Conservation (phyloP, 257 asterid species). For the Schizonepeta tenuifolia region DNA sequence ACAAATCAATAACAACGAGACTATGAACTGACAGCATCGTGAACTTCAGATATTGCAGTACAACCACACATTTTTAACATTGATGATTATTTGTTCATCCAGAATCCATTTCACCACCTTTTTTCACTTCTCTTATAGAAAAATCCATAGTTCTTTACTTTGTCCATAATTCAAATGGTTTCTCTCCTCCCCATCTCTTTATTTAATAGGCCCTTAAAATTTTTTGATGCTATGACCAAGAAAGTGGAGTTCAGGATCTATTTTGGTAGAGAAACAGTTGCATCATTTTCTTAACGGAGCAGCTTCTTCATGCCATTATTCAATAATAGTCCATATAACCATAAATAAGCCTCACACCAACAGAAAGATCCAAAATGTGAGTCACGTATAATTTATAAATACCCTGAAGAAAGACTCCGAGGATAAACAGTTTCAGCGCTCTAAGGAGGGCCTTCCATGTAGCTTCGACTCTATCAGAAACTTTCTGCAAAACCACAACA, state of each 20-base stretch:
- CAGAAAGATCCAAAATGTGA: slow-evolving; percentile 19
- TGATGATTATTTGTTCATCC: background rate
- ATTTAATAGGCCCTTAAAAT: background rate
- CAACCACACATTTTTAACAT: background rate
- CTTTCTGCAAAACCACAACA: slow-evolving; percentile 53
- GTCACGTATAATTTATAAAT: slow-evolving; percentile 31
- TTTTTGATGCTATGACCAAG: background rate
- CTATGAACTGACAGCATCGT: background rate
- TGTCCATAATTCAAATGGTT: background rate
- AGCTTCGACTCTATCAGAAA: slow-evolving; percentile 52
- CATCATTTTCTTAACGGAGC: background rate
- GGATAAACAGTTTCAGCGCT: slow-evolving; percentile 65
- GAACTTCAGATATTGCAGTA: slow-evolving; percentile 1
- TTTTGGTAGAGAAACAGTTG: background rate
- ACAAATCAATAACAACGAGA: slow-evolving; percentile 18
- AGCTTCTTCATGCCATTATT: background rate
- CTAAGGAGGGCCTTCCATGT: slow-evolving; percentile 62
- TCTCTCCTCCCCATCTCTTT: background rate
- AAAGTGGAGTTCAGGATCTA: background rate
- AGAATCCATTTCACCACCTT: background rate
- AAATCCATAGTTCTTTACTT: background rate
- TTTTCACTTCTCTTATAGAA: background rate
- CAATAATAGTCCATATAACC: slow-evolving; percentile 1
- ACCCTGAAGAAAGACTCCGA: slow-evolving; percentile 92
- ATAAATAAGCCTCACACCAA: slow-evolving; percentile 6